Evolutionary conservation across 495 filamentous ascomycete genomes (phyloP), one percentile per base, ranked within the genome.

Genomic region (Penicillium ucsense): DNA sequence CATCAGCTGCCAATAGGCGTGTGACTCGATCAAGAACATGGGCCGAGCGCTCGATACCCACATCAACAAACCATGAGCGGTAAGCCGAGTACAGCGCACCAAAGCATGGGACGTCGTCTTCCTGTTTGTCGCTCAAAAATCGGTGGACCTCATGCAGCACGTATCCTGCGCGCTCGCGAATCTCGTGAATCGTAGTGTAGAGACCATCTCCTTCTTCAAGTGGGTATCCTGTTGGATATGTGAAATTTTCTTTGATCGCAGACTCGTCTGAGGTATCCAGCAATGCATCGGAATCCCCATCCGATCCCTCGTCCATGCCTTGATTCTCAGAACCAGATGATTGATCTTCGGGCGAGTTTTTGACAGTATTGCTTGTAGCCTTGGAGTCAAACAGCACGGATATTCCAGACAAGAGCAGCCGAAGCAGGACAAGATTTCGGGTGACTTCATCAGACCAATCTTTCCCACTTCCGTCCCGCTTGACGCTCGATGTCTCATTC

Each of bases 361-460:
- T 51, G 49, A 57, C 57, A 5, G 62, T 59, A 3, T 53, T 61
- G 2, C 83, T 83, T 6, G 84, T 83, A 12, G 80, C 73, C 48
- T 83, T 79, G 3, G 88, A 76, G 50, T 96, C 88, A 53, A 97
- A 97, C 6, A 99, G 74, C 2, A 86, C 79, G 6, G 90, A 86
- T 7, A 95, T 78, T 35, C 92, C 92, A 8, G 89, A 94, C 43
- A 95, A 75, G 30, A 94, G 75, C 33, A 99, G 76, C 47, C 90
- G 76, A 11, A 97, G 69, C 41, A 95, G 84, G 3, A 88, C 84
- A 40, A 99, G 65, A 62, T 94, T 94, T 47, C 92, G 72, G 4
- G 89, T 87, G 31, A 96, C 83, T 64, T 97, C 94, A 65, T 99
- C 92, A 0, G 90, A 95, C 92, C 92, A 99, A 54, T 94, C 90